These are phyloP conservation scores for Yarrowia osloensis DNA, from an alignment of 805 yeast genomes.

Conservation along the genomic window DNA sequence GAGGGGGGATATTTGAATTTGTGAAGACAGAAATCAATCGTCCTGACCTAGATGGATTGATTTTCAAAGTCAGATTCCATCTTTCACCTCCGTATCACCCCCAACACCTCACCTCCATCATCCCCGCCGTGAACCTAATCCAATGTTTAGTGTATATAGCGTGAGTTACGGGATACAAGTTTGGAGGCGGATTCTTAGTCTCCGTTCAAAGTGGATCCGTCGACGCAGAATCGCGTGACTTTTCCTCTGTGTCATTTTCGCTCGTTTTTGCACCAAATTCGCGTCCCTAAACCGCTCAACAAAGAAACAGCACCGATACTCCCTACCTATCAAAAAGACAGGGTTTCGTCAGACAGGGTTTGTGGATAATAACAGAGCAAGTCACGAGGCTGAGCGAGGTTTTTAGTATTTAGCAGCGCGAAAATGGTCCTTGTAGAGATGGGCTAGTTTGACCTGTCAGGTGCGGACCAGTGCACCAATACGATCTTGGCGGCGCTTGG, in stretches of 20 bases:
- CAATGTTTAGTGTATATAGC: neutral
- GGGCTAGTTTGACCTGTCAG: neutral
- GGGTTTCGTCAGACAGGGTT: neutral
- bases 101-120: neutral
- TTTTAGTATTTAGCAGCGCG: neutral
- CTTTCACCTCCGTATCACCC: neutral
- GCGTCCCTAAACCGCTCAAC: no score
- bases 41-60: neutral
- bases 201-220: neutral
- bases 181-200: neutral
- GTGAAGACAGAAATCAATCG: neutral
- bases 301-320: no score
- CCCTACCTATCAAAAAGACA: neutral
- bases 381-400: neutral
- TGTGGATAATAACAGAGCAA: neutral
- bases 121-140: neutral
- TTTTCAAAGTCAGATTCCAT: neutral
- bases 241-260: no score
- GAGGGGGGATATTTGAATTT: neutral
- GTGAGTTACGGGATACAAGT: neutral
- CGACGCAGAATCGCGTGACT: no score
- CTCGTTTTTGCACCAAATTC: no score
- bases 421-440: no score
- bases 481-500: constrained; percentile 10
- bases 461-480: neutral